These are phyloP conservation scores for Pichia heedii DNA, from an alignment of 805 yeast species.

Conservation along the genomic window DNA sequence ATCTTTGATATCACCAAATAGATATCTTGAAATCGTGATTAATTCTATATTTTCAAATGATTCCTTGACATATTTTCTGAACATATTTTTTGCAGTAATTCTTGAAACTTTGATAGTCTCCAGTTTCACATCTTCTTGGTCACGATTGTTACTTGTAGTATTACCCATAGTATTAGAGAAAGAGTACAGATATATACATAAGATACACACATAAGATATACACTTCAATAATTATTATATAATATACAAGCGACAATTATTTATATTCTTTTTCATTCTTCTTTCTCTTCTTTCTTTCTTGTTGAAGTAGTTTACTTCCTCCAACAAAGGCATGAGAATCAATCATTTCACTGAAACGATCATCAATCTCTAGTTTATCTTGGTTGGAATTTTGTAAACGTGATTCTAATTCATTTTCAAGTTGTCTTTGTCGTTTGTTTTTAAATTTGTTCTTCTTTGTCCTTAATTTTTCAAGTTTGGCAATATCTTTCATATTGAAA, in stretches of 20 bases:
- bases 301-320: constrained; percentile 85
- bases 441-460: constrained; percentile 38
- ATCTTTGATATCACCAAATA: constrained; percentile 1
- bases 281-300: constrained; percentile 67
- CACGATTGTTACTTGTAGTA: not conserved
- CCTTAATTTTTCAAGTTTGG: constrained; percentile 55
- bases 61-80: not conserved
- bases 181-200: too few relatives aligned
- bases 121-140: not conserved
- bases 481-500: constrained; percentile 69
- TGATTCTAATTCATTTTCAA: constrained; percentile 42
- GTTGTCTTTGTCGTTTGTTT: constrained; percentile 36
- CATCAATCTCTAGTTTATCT: constrained; percentile 52
- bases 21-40: constrained; percentile 3
- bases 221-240: too few relatives aligned
- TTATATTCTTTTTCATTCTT: constrained; percentile 15
- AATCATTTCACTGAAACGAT: constrained; percentile 76
- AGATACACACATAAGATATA: not conserved
- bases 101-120: not conserved
- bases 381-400: constrained; percentile 31
- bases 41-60: constrained; percentile 2
- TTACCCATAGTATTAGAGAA: constrained; percentile 4
- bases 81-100: not conserved
- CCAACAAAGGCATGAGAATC: constrained; percentile 87
- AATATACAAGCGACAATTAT: too few relatives aligned